A percentile compares a stretch with the other conserved stretches of the same genome.
phyloP scores from a whole-genome alignment of 495 filamentous ascomycete species.

The Darksidea phi region DNA sequence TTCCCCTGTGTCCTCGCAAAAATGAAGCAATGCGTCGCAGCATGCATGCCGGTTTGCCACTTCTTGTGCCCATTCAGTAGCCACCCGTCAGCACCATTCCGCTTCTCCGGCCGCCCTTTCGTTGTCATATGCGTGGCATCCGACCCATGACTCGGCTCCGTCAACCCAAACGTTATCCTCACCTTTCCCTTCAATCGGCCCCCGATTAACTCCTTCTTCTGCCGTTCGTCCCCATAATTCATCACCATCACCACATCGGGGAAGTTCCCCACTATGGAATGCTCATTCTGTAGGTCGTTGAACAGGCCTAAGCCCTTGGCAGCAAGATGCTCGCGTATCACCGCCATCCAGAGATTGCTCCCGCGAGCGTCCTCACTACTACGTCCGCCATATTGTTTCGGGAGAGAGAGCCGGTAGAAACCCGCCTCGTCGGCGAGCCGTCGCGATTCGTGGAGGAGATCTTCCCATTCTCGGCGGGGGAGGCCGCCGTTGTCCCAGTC shows the following conservation, averaged over 20 bases:
- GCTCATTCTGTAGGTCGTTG: conserved; percentile 63
- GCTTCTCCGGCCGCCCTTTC: conserved; percentile 41
- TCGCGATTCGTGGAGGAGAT: conserved; percentile 49
- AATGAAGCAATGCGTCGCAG: conserved; percentile 57
- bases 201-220: conserved; percentile 52
- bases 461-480: conserved; percentile 57
- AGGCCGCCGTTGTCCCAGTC: conserved; percentile 55
- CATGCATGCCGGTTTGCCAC: conserved; percentile 62
- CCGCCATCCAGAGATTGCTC: conserved; percentile 60
- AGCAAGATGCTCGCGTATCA: conserved; percentile 57
- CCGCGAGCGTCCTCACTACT: conserved; percentile 41
- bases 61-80: conserved; percentile 57
- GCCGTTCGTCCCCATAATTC: conserved; percentile 53
- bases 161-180: conserved; percentile 57
- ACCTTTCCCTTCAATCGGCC: conserved; percentile 51
- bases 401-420: conserved; percentile 57
- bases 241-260: conserved; percentile 58
- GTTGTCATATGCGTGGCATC: conserved; percentile 61
- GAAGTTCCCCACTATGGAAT: conserved; percentile 59
- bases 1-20: conserved; percentile 56
- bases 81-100: conserved; percentile 47
- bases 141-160: conserved; percentile 60
- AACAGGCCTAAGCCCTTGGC: conserved; percentile 57
- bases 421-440: conserved; percentile 54
- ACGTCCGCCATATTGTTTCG: conserved; percentile 55